phyloP scores from a whole-genome alignment of 176 grass and related monocot genomes.

The Oryza punctata region DNA sequence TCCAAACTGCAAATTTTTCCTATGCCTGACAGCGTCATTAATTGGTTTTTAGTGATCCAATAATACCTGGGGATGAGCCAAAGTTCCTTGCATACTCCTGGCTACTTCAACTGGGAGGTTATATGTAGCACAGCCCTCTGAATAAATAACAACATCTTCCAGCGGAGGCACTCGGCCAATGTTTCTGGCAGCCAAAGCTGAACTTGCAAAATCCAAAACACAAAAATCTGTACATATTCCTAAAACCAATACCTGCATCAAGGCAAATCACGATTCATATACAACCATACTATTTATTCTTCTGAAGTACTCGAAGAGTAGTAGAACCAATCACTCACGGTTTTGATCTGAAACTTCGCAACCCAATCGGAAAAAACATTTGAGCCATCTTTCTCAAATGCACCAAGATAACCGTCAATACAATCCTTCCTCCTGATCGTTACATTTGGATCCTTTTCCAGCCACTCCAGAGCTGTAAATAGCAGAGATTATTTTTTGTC shows the following conservation, averaged over 20 bases:
- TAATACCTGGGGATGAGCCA: constrained; percentile 88
- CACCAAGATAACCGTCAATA: constrained; percentile 76
- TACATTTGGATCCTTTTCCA: constrained; percentile 80
- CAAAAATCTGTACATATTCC: constrained; percentile 87
- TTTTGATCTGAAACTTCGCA: constrained; percentile 60
- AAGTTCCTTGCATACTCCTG: constrained; percentile 62
- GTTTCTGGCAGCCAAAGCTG: constrained; percentile 76
- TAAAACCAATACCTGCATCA: constrained; percentile 70
- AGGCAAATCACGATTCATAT: constrained; percentile 20
- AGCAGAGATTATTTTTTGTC: constrained; percentile 3
- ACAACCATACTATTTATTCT: too few species aligned
- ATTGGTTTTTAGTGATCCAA: not conserved
- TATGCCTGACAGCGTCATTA: not conserved
- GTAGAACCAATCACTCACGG: constrained; percentile 47
- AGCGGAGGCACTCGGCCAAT: constrained; percentile 69
- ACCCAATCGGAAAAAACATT: constrained; percentile 83
- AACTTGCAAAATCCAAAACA: constrained; percentile 85
- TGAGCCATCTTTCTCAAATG: constrained; percentile 76
- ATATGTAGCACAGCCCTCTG: constrained; percentile 84
- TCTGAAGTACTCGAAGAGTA: not conserved
- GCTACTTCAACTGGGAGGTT: constrained; percentile 73
- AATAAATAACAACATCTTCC: constrained; percentile 81
- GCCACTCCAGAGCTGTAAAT: constrained; percentile 77
- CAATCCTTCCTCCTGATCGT: constrained; percentile 81
- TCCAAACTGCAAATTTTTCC: not conserved